Evolutionary conservation across 805 yeast species (phyloP).

Genomic region (Ogataea saltuana): DNA sequence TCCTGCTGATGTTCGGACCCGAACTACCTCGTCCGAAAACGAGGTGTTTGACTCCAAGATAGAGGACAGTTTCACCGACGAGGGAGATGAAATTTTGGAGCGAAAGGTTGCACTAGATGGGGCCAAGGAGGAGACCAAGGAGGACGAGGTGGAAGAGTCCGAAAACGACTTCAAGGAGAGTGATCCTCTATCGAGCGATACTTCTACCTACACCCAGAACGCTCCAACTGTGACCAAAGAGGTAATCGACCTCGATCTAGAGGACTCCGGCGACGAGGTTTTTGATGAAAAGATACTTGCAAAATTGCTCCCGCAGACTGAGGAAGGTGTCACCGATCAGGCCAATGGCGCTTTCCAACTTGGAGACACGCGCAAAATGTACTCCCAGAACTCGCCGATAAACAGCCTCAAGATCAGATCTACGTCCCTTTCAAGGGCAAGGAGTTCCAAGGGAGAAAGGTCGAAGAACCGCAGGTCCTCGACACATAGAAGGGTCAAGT

Average conservation of each 20-base stretch:
- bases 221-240: too few species aligned
- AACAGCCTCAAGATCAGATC: conserved; percentile 4
- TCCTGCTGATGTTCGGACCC: conserved; percentile 4
- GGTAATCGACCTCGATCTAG: conserved; percentile 11
- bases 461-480: too few species aligned
- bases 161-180: conserved; percentile 19
- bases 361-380: neutral
- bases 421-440: neutral
- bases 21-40: conserved; percentile 13
- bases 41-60: conserved; percentile 7
- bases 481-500: neutral
- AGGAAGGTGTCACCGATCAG: neutral
- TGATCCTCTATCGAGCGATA: conserved; percentile 3
- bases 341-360: too few species aligned
- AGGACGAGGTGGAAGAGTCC: conserved; percentile 17
- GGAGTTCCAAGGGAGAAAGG: neutral
- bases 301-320: neutral
- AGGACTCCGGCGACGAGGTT: conserved; percentile 22
- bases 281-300: conserved; percentile 8
- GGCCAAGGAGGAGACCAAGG: too few species aligned
- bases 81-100: conserved; percentile 9
- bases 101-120: too few species aligned
- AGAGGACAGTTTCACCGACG: conserved; percentile 18
- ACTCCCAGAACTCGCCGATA: conserved; percentile 1
- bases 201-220: neutral